phyloP scores from a whole-genome alignment of 768 basidiomycete species.

The Dioszegia aurantiaca region DNA sequence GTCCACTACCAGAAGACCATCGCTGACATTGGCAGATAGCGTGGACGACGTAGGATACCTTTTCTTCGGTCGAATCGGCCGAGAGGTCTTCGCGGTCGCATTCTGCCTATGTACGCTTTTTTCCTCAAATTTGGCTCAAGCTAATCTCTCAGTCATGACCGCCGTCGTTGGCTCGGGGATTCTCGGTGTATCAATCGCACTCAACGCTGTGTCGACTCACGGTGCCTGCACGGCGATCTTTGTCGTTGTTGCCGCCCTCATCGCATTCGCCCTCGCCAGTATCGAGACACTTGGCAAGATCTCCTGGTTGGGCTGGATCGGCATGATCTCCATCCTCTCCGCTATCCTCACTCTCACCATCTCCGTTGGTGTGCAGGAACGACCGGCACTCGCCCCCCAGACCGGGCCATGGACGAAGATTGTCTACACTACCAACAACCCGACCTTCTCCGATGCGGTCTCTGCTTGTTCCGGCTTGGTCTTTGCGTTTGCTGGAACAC shows the following conservation, averaged over 20 bases:
- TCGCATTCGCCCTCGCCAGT: slow-evolving; percentile 24
- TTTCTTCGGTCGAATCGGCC: slow-evolving; percentile 27
- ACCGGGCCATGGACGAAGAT: slow-evolving; percentile 27
- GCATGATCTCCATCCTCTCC: slow-evolving; percentile 18
- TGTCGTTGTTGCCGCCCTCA: slow-evolving; percentile 29
- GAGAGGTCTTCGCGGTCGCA: slow-evolving; percentile 35
- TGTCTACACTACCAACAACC: slow-evolving; percentile 22
- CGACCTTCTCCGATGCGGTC: slow-evolving; percentile 24
- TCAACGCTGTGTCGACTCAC: slow-evolving; percentile 38
- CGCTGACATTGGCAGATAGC: slow-evolving; percentile 6
- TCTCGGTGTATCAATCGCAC: slow-evolving; percentile 36
- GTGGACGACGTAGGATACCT: slow-evolving; percentile 34
- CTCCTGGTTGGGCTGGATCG: slow-evolving; percentile 21
- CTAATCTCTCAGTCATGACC: slow-evolving; percentile 9
- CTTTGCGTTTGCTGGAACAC: slow-evolving; percentile 29
- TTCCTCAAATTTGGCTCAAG: slow-evolving; percentile 24
- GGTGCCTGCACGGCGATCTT: slow-evolving; percentile 41
- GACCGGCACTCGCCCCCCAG: slow-evolving; percentile 34
- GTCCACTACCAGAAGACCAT: not conserved
- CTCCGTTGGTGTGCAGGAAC: slow-evolving; percentile 31
- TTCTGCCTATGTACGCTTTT: slow-evolving; percentile 39
- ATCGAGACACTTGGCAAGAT: slow-evolving; percentile 32
- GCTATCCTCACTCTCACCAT: slow-evolving; percentile 28
- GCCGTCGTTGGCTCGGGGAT: slow-evolving; percentile 16
- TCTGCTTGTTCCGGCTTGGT: slow-evolving; percentile 24